phyloP scores from a whole-genome alignment of 208 protist genomes.

The Entamoeba invadens region DNA sequence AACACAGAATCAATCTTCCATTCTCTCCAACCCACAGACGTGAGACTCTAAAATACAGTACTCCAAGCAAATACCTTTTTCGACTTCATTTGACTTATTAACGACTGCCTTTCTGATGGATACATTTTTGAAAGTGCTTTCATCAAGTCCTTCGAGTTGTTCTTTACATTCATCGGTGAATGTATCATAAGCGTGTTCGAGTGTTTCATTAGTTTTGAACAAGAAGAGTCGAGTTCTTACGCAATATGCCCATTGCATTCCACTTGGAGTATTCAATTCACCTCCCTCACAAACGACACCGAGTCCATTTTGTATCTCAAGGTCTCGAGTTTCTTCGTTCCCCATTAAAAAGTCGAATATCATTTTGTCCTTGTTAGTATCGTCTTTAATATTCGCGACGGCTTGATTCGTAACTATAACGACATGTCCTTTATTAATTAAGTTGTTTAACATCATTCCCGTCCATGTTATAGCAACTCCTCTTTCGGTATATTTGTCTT shows the following conservation, averaged over 20 bases:
- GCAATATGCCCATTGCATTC: not conserved
- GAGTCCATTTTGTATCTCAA: not conserved
- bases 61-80: not conserved
- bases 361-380: not conserved
- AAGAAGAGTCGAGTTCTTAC: not conserved
- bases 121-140: not conserved
- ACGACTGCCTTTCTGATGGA: not conserved
- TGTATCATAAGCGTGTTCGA: not conserved
- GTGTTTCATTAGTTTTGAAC: not conserved
- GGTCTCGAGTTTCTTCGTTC: not conserved
- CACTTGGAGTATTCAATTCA: not conserved
- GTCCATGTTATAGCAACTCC: not conserved
- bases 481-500: not conserved
- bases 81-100: not conserved
- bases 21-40: not conserved
- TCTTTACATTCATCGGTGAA: not conserved
- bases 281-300: not conserved
- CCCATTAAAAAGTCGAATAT: not conserved
- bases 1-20: too few species aligned
- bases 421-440: not conserved
- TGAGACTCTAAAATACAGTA: not conserved
- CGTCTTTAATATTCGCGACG: too few species aligned
- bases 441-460: not conserved
- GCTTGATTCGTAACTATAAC: not conserved
- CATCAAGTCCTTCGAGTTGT: not conserved